Conservation (phyloP, 768 basidiomycete species). For the Lentinula detonsa region DNA sequence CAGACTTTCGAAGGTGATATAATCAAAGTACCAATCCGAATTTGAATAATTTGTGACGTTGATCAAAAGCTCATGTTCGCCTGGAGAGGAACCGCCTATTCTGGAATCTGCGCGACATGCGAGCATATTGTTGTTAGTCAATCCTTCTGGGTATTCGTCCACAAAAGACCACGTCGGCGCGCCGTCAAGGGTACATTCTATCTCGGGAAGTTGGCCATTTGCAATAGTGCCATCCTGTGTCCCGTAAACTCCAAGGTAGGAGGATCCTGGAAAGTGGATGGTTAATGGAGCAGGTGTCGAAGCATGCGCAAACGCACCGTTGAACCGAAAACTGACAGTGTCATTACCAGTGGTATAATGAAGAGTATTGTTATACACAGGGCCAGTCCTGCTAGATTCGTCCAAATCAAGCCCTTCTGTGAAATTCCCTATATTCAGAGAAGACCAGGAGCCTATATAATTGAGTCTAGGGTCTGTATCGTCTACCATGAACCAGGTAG, state of each 20-base stretch:
- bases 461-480: background rate
- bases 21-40: background rate
- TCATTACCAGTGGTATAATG: background rate
- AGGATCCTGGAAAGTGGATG: background rate
- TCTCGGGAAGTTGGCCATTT: background rate
- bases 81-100: background rate
- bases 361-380: background rate
- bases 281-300: background rate
- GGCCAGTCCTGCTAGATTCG: background rate
- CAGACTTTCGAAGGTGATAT: background rate
- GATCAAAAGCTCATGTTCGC: slow-evolving; percentile 1
- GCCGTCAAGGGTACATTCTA: background rate
- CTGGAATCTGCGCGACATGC: background rate
- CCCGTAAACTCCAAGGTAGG: background rate
- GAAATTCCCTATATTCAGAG: background rate
- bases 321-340: slow-evolving; percentile 1
- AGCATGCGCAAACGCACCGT: background rate
- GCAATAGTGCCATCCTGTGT: background rate
- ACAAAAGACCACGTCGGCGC: background rate
- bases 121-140: background rate
- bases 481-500: slow-evolving; percentile 3
- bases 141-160: background rate
- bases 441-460: background rate
- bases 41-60: slow-evolving; percentile 1
- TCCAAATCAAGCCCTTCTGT: background rate